Percentiles rank a stretch among this genome's conserved stretches.
Evolutionary conservation across 139 green algal species (phyloP).

Genomic region (Tetradesmus obliquus): DNA sequence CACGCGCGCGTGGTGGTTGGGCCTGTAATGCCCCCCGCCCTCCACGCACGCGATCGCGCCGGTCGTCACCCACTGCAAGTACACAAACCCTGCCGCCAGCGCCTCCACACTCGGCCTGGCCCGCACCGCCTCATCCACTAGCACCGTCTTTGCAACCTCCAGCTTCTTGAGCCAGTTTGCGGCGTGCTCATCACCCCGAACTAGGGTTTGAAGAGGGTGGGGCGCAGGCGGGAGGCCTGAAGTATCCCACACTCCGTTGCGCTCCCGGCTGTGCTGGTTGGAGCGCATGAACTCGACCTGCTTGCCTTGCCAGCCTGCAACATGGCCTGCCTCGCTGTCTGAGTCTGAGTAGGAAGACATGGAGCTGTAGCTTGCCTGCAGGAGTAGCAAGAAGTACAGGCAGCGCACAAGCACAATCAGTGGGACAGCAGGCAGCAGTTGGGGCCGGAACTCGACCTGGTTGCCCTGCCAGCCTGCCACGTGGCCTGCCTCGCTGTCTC

Average conservation of each 20-base stretch:
- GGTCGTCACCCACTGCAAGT: slow-evolving; percentile 90
- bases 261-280: slow-evolving; percentile 81
- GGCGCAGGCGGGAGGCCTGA: slow-evolving; percentile 43
- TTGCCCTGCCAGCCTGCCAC: slow-evolving; percentile 44
- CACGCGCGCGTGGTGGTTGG: slow-evolving; percentile 93
- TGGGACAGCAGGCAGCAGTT: no score
- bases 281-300: slow-evolving; percentile 81
- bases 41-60: slow-evolving; percentile 94
- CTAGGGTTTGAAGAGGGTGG: slow-evolving; percentile 59
- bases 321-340: not conserved
- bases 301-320: slow-evolving; percentile 45
- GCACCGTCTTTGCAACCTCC: slow-evolving; percentile 74
- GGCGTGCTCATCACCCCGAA: slow-evolving; percentile 75
- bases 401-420: no score
- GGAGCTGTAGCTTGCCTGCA: not conserved
- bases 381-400: no score
- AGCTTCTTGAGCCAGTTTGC: slow-evolving; percentile 89
- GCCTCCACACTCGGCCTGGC: slow-evolving; percentile 66
- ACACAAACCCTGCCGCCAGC: slow-evolving; percentile 58
- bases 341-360: not conserved
- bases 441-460: slow-evolving; percentile 52
- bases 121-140: slow-evolving; percentile 77
- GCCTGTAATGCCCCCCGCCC: slow-evolving; percentile 91
- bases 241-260: slow-evolving; percentile 75
- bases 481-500: not conserved